Evolutionary conservation across 2,329 filamentous ascomycete genomes (phyloP).

Genomic region (Exophiala viscosa): DNA sequence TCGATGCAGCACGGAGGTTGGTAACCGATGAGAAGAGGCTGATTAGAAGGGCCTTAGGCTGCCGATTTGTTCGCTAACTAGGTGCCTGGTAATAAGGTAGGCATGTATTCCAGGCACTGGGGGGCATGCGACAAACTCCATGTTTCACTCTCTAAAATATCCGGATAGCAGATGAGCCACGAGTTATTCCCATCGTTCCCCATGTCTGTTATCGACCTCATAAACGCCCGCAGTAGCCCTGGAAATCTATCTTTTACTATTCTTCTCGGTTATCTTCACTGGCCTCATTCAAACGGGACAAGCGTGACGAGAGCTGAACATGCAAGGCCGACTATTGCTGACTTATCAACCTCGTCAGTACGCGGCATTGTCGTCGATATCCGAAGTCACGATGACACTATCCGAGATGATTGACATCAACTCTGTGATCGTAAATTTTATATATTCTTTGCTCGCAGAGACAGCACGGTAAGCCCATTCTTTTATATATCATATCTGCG

Average conservation of each 20-base stretch:
- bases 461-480: too few relatives aligned
- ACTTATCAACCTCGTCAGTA: background rate
- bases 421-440: background rate
- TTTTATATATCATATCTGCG: background rate
- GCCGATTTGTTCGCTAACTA: constrained; percentile 3
- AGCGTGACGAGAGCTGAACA: background rate
- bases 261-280: too few relatives aligned
- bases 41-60: constrained; percentile 1
- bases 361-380: background rate
- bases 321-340: background rate
- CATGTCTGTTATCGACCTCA: too few relatives aligned
- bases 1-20: background rate
- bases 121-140: background rate
- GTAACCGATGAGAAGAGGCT: constrained; percentile 8
- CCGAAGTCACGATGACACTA: background rate
- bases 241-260: too few relatives aligned
- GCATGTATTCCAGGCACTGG: too few relatives aligned
- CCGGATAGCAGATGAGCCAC: too few relatives aligned
- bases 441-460: background rate
- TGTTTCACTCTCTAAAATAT: background rate
- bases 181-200: too few relatives aligned
- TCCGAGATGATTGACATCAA: too few relatives aligned
- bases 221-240: too few relatives aligned
- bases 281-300: too few relatives aligned
- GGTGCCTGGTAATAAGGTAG: too few relatives aligned